A percentile compares a stretch with the other conserved stretches of the same genome.
Evolutionary conservation across 2,329 filamentous ascomycete genomes (phyloP).

Genomic region (Plectosphaerella plurivora): DNA sequence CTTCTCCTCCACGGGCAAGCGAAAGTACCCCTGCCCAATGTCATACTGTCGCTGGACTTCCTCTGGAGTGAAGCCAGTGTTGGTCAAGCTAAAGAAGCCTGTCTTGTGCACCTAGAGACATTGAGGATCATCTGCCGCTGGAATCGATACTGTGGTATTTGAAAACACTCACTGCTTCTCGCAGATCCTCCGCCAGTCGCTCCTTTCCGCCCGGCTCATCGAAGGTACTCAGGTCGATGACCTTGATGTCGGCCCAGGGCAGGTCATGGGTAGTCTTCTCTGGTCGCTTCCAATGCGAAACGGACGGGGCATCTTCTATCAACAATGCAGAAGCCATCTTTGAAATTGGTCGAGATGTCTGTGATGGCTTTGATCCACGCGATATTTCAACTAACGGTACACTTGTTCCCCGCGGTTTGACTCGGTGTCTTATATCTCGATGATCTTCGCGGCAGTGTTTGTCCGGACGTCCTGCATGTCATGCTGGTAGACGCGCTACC

Average conservation of each 20-base stretch:
- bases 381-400: no score
- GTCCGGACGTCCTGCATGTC: background rate
- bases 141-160: no score
- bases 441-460: background rate
- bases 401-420: background rate
- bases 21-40: conserved; percentile 47
- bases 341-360: background rate
- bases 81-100: conserved; percentile 51
- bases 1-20: conserved; percentile 39
- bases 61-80: conserved; percentile 47
- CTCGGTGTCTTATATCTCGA: background rate
- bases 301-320: conserved; percentile 4
- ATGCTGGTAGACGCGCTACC: background rate
- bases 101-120: conserved; percentile 17
- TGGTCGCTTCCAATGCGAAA: conserved; percentile 21
- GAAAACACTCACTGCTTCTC: conserved; percentile 35
- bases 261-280: conserved; percentile 19
- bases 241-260: conserved; percentile 48
- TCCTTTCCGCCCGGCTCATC: conserved; percentile 45
- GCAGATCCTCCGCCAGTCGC: conserved; percentile 43
- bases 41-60: conserved; percentile 50
- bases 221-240: conserved; percentile 45
- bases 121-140: background rate
- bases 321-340: conserved; percentile 8
- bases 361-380: no score